These are phyloP conservation scores for Lotus japonicus DNA, from an alignment of 306 rosid species.

Conservation along the genomic window DNA sequence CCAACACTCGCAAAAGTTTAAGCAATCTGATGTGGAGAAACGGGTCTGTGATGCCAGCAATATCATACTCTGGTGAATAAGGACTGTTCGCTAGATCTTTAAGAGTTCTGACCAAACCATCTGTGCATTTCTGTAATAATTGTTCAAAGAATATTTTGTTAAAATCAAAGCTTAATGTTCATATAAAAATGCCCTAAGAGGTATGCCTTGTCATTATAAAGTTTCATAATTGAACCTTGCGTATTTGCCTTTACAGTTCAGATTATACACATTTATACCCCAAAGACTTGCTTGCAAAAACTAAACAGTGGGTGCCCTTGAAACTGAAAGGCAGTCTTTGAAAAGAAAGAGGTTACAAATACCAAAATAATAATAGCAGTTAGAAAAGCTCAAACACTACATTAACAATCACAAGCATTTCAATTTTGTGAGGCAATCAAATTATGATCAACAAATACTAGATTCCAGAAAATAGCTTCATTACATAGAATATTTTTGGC, in stretches of 20 bases:
- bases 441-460: not conserved
- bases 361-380: not conserved
- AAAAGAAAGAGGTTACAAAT: not conserved
- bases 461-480: conserved; percentile 1
- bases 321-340: conserved; percentile 2
- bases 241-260: conserved; percentile 12
- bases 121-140: conserved; percentile 76
- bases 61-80: conserved; percentile 90
- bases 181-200: not conserved
- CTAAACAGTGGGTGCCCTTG: not conserved
- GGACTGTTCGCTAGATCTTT: conserved; percentile 89
- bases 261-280: not conserved
- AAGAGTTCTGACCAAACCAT: conserved; percentile 76
- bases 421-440: not conserved
- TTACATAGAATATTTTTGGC: not conserved
- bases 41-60: conserved; percentile 97
- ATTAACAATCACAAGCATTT: not conserved
- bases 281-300: conserved; percentile 16
- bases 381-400: not conserved
- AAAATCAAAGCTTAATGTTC: conserved; percentile 15
- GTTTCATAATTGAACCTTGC: conserved; percentile 1
- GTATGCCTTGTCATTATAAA: not conserved
- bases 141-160: conserved; percentile 21
- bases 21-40: conserved; percentile 94
- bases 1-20: conserved; percentile 79